Evolutionary conservation across 2,329 filamentous ascomycete species (phyloP).

Genomic region (Apiospora saccharicola): DNA sequence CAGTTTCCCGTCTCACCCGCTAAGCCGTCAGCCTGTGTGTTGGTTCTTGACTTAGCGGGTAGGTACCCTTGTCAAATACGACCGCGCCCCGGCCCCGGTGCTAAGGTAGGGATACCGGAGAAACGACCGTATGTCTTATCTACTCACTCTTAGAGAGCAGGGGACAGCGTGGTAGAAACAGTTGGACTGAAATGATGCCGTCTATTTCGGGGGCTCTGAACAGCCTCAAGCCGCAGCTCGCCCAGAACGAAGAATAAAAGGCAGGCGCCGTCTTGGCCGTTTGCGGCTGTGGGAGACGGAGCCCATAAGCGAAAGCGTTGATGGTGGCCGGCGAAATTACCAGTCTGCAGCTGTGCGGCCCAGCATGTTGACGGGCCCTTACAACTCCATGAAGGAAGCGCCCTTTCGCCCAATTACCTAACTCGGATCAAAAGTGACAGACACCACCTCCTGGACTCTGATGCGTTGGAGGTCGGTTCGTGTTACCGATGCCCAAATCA

Average conservation of each 20-base stretch:
- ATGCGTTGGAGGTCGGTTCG: constrained; percentile 6
- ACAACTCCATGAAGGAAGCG: not conserved
- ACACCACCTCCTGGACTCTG: not conserved
- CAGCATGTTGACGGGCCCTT: not conserved
- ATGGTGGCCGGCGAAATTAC: not conserved
- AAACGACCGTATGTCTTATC: not conserved
- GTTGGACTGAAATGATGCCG: not conserved
- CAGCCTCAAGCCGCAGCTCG: not conserved
- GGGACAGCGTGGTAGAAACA: not conserved
- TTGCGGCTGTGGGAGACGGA: not conserved
- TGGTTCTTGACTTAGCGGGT: not conserved
- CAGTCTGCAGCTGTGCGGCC: not conserved
- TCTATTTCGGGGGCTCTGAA: not conserved
- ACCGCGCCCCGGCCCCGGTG: not conserved
- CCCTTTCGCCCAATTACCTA: not conserved
- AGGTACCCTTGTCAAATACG: not conserved
- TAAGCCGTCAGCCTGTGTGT: not conserved
- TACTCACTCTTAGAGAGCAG: not conserved
- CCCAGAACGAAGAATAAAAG: not conserved
- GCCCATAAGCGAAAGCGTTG: not conserved
- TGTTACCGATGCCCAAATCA: not conserved
- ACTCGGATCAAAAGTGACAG: not conserved
- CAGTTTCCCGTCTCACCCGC: not conserved
- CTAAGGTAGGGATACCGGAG: not conserved
- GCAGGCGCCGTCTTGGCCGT: not conserved